A percentile compares a stretch with the other conserved stretches of the same genome.
Conservation (phyloP, 1,284 basidiomycete species). For the Naganishia liquefaciens region DNA sequence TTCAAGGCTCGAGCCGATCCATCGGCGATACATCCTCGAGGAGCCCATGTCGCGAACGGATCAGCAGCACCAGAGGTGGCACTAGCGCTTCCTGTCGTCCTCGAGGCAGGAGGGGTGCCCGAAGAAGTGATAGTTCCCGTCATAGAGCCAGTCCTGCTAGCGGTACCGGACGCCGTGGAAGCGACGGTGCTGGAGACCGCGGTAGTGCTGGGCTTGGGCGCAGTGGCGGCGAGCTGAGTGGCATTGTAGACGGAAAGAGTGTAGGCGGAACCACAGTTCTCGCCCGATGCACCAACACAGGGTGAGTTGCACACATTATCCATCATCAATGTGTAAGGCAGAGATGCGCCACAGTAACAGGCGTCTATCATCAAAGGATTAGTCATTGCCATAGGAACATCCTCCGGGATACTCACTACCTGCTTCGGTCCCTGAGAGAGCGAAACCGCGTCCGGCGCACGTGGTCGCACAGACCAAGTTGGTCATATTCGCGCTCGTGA, state of each 20-base stretch:
- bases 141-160: constrained; percentile 9
- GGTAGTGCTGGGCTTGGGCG: background rate
- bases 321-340: constrained; percentile 23
- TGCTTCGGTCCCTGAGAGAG: constrained; percentile 16
- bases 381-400: constrained; percentile 21
- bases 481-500: constrained; percentile 37
- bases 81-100: constrained; percentile 3
- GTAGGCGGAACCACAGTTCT: constrained; percentile 38
- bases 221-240: constrained; percentile 2
- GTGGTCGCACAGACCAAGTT: constrained; percentile 31
- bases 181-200: constrained; percentile 2
- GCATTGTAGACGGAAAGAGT: constrained; percentile 24
- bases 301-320: constrained; percentile 34
- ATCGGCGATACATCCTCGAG: constrained; percentile 22
- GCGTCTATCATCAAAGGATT: constrained; percentile 31
- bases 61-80: constrained; percentile 17
- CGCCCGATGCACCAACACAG: constrained; percentile 38
- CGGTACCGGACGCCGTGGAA: background rate
- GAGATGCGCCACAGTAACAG: constrained; percentile 23
- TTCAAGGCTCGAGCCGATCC: constrained; percentile 18
- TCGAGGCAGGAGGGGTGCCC: background rate
- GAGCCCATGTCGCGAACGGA: constrained; percentile 18
- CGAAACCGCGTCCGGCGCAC: constrained; percentile 32
- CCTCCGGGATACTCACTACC: constrained; percentile 13
- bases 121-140: constrained; percentile 1